Conservation (phyloP, 2,329 filamentous ascomycete genomes). For the Pseudogymnoascus sp. region DNA sequence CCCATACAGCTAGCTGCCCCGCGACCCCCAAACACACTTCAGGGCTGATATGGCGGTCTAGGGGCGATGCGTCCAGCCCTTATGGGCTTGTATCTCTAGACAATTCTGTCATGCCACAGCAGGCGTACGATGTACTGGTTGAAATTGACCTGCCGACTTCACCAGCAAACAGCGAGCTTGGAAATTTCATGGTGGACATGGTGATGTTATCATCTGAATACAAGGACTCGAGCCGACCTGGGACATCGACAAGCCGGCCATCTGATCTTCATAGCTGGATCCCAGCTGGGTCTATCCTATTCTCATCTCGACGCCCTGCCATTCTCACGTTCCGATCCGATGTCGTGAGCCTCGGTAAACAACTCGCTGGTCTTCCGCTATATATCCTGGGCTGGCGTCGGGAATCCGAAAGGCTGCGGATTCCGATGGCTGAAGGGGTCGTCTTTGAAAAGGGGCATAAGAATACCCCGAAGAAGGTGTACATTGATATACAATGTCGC, state of each 20-base stretch:
- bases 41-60: slow-evolving; percentile 10
- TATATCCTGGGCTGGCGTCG: slow-evolving; percentile 58
- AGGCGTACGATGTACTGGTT: slow-evolving; percentile 78
- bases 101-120: slow-evolving; percentile 54
- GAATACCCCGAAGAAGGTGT: slow-evolving; percentile 41
- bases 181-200: slow-evolving; percentile 92
- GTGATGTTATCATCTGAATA: slow-evolving; percentile 50
- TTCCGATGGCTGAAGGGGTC: slow-evolving; percentile 67
- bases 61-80: slow-evolving; percentile 31
- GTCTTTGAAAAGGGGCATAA: slow-evolving; percentile 43
- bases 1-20: neutral
- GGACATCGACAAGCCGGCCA: slow-evolving; percentile 15
- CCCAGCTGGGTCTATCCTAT: slow-evolving; percentile 37
- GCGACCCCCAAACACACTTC: neutral
- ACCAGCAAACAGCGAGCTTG: slow-evolving; percentile 61
- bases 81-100: slow-evolving; percentile 25
- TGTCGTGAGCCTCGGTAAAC: slow-evolving; percentile 53
- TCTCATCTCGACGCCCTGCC: slow-evolving; percentile 62
- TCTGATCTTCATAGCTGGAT: slow-evolving; percentile 22
- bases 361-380: slow-evolving; percentile 56
- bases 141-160: slow-evolving; percentile 71
- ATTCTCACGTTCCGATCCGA: slow-evolving; percentile 72
- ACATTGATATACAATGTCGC: slow-evolving; percentile 31
- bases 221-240: slow-evolving; percentile 18
- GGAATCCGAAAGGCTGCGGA: slow-evolving; percentile 54